Evolutionary conservation across 805 yeast species (phyloP).

Genomic region (Lachancea sp.): DNA sequence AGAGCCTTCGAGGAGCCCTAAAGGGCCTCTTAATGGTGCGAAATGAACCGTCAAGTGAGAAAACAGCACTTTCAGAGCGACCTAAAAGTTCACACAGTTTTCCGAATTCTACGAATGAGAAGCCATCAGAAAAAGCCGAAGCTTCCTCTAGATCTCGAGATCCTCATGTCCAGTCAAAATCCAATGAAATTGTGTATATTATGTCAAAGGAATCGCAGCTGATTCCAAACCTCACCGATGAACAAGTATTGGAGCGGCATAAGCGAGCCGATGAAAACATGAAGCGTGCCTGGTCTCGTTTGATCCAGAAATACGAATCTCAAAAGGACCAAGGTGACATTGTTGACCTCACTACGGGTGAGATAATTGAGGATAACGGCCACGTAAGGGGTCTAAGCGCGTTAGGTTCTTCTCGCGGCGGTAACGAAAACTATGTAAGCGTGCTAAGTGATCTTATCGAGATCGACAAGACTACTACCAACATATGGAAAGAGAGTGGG

Average conservation of each 20-base stretch:
- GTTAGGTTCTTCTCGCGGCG: conserved; percentile 10
- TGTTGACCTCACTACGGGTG: conserved; percentile 59
- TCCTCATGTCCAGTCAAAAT: too few relatives aligned
- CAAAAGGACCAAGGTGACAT: conserved; percentile 53
- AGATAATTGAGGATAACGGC: conserved; percentile 59
- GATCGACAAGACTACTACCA: conserved; percentile 11
- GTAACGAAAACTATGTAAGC: conserved; percentile 19
- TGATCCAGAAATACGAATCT: conserved; percentile 48
- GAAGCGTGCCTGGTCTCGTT: conserved; percentile 43
- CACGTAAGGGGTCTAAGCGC: conserved; percentile 47
- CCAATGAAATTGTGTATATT: conserved; percentile 22
- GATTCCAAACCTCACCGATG: conserved; percentile 31
- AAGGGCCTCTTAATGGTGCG: conserved; percentile 15
- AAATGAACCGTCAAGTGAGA: background rate
- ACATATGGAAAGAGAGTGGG: conserved; percentile 9
- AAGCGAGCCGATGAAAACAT: conserved; percentile 32
- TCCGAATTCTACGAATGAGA: background rate
- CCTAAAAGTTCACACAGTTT: background rate
- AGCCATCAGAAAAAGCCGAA: background rate
- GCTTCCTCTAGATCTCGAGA: too few relatives aligned
- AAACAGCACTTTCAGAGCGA: background rate
- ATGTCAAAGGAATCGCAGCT: conserved; percentile 29
- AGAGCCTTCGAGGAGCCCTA: conserved; percentile 20
- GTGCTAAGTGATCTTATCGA: conserved; percentile 21
- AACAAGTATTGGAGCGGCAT: conserved; percentile 31